A percentile compares a stretch with the other conserved stretches of the same genome.
phyloP scores from a whole-genome alignment of 164 flowering plant genomes.

The Aristolochia contorta region DNA sequence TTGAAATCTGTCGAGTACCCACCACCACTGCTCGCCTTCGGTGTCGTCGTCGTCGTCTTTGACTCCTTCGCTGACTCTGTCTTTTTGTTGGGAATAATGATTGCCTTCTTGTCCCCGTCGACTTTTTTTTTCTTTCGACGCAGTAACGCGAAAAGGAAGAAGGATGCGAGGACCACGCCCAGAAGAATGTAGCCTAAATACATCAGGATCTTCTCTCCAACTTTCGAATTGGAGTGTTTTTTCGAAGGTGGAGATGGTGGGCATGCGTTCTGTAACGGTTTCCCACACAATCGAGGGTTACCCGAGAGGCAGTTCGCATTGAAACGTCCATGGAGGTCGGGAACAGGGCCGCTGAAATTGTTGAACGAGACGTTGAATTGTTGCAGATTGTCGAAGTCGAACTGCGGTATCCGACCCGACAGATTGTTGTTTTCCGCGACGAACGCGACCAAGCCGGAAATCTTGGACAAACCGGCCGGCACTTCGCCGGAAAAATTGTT shows the following conservation, averaged over 20 bases:
- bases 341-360: conserved; percentile 38
- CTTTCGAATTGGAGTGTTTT: conserved; percentile 10
- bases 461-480: conserved; percentile 34
- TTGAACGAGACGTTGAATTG: conserved; percentile 43
- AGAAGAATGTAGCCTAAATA: conserved; percentile 32
- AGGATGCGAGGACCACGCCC: conserved; percentile 15
- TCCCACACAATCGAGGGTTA: conserved; percentile 45
- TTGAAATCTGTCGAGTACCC: conserved; percentile 16
- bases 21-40: background rate
- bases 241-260: conserved; percentile 7
- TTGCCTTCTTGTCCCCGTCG: conserved; percentile 17
- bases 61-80: conserved; percentile 7
- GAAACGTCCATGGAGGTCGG: conserved; percentile 21
- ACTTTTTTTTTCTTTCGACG: conserved; percentile 10
- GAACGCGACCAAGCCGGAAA: conserved; percentile 33
- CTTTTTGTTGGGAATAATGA: no score
- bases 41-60: conserved; percentile 9
- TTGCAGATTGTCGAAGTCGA: conserved; percentile 31
- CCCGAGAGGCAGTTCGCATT: conserved; percentile 17
- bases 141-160: conserved; percentile 16
- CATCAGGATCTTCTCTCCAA: conserved; percentile 26
- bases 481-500: conserved; percentile 34
- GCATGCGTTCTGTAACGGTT: conserved; percentile 28
- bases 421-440: conserved; percentile 38
- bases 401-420: conserved; percentile 32